phyloP scores from a whole-genome alignment of 495 filamentous ascomycete species.

The Cryomyces antarcticus region DNA sequence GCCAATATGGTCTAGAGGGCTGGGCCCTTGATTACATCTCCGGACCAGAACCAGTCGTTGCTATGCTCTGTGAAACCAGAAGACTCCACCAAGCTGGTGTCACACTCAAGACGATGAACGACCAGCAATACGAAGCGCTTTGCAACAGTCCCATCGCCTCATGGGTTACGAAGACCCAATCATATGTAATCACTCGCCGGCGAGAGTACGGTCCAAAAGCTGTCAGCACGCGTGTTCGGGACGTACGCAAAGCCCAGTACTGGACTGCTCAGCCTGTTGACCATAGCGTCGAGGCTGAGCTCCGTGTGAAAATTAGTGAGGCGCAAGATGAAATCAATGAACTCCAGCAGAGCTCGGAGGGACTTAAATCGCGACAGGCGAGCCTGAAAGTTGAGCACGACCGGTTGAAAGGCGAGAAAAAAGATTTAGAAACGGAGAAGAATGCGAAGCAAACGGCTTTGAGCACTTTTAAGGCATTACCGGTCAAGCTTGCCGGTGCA shows the following conservation, averaged over 20 bases:
- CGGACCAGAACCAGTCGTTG: conserved; percentile 67
- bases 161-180: conserved; percentile 42
- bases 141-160: conserved; percentile 28
- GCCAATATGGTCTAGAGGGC: conserved; percentile 47
- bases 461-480: conserved; percentile 41
- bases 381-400: neutral
- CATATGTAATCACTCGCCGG: conserved; percentile 39
- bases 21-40: conserved; percentile 58
- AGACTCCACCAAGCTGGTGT: conserved; percentile 47
- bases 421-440: conserved; percentile 33
- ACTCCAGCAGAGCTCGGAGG: conserved; percentile 7
- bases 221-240: conserved; percentile 38
- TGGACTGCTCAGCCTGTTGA: conserved; percentile 72
- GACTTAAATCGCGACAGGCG: conserved; percentile 1
- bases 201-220: conserved; percentile 54
- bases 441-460: conserved; percentile 35
- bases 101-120: conserved; percentile 34
- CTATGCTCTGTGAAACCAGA: conserved; percentile 59
- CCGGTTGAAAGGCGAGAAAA: conserved; percentile 20
- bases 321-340: conserved; percentile 19
- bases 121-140: conserved; percentile 40
- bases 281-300: conserved; percentile 29
- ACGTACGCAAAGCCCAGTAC: conserved; percentile 31
- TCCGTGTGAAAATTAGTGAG: conserved; percentile 23
- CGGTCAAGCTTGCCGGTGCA: conserved; percentile 40